A percentile compares a stretch with the other conserved stretches of the same genome.
Evolutionary conservation across 768 basidiomycete genomes (phyloP).

Genomic region (Udeniomyces megalosporus): DNA sequence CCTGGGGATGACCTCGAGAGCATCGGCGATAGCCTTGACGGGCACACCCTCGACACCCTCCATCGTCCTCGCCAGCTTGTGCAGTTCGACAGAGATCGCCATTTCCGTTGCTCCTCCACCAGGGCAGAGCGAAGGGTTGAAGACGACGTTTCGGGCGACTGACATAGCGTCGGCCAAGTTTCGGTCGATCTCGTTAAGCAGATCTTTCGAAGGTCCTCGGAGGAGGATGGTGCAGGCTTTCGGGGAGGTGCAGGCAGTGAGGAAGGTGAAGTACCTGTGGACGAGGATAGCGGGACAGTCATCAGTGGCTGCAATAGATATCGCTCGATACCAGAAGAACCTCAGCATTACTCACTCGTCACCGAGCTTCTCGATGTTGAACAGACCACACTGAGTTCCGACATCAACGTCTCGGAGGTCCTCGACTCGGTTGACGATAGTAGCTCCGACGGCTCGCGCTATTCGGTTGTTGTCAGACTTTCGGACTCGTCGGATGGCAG

Average conservation of each 20-base stretch:
- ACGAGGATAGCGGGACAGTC: background rate
- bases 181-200: conserved; percentile 93
- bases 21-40: conserved; percentile 80
- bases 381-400: conserved; percentile 86
- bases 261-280: conserved; percentile 82
- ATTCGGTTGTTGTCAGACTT: conserved; percentile 99
- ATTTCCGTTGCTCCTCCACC: conserved; percentile 97
- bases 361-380: conserved; percentile 90
- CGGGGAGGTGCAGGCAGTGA: conserved; percentile 73
- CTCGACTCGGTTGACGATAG: conserved; percentile 91
- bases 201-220: conserved; percentile 93
- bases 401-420: conserved; percentile 83
- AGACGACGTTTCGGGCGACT: conserved; percentile 90
- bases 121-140: conserved; percentile 83
- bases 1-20: conserved; percentile 91
- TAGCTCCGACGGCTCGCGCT: conserved; percentile 84
- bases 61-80: conserved; percentile 51
- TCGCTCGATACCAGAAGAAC: no score
- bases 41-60: conserved; percentile 84
- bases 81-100: conserved; percentile 77
- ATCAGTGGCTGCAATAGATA: no score
- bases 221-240: conserved; percentile 97
- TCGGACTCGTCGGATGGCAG: conserved; percentile 90
- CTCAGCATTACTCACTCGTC: conserved; percentile 48
- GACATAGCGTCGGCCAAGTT: conserved; percentile 96